Base-by-base conservation (phyloP, 345 rosid genomes). In the Melastoma malabathricum region DNA sequence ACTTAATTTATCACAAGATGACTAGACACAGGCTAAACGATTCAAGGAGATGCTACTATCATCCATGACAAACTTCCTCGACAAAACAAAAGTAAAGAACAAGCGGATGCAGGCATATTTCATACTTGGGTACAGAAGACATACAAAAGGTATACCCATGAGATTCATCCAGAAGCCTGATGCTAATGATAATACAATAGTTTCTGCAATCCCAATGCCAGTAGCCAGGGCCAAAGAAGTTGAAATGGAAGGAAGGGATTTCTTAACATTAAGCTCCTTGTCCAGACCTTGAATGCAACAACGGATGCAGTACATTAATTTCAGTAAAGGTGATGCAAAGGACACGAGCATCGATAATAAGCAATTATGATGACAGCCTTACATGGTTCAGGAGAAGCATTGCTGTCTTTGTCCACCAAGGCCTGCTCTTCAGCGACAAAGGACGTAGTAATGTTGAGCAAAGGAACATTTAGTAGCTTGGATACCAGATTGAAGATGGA, bases 361-460 rank as follows among this genome's bases (percentile, higher is more conserved):
- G 44, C 13, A 15, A 63, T 13, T 31, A 8, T 12, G 1, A 44
- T 18, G 55, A 31, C 59, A 68, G 64, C 66, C 46, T 58, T 50
- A 57, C 43, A 46, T 46, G n/a, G 51, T 63, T 43, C 46, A 20
- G 41, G 46, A 48, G 64, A 59, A 52, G 14, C 55, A 56, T 51
- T 61, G 20, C 31, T 49, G 18, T 59, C 52, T 48, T 72, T 73
- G 58, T 56, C 58, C 4, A 55, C 52, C 61, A 64, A 10, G 0
- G 88, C 82, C 38, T 82, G 89, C 65, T 90, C 98, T 64, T 90
- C 96, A 20, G 94, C 98, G n/a, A 80, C 98, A 67, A 84, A 80
- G 47, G 96, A 90, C 6, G 96, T 86, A 0, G 96, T 90, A 20
- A 86, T 59, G 58, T 86, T 90, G 44, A 90, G 87, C 69, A 90